These are phyloP conservation scores for Boletus pseudopeckii DNA, from an alignment of 768 basidiomycete species.

Conservation along the genomic window DNA sequence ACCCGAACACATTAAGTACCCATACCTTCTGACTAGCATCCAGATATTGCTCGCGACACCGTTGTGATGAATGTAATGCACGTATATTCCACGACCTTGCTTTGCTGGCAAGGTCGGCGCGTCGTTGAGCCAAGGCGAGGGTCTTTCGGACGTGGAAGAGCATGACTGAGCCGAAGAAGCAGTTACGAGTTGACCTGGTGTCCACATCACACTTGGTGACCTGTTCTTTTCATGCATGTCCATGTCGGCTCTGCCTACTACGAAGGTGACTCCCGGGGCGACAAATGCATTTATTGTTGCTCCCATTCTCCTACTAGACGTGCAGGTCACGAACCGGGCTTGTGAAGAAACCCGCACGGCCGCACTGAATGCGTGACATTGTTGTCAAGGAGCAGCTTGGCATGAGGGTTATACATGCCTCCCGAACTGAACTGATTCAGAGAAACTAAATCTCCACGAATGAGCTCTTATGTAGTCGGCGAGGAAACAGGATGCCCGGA, in stretches of 20 bases:
- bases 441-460: neutral
- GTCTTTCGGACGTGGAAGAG: constrained; percentile 7
- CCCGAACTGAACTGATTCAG: neutral
- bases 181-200: neutral
- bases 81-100: constrained; percentile 22
- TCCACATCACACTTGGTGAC: neutral
- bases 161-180: constrained; percentile 9
- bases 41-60: constrained; percentile 37
- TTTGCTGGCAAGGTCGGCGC: constrained; percentile 11
- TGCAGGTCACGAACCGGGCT: neutral
- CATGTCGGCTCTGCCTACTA: neutral
- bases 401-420: too few species aligned
- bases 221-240: too few species aligned
- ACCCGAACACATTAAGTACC: too few species aligned
- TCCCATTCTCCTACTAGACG: neutral
- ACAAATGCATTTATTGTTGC: neutral
- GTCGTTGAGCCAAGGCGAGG: constrained; percentile 3
- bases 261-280: too few species aligned
- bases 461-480: neutral
- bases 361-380: neutral
- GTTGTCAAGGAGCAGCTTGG: neutral
- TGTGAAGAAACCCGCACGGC: neutral
- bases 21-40: constrained; percentile 45
- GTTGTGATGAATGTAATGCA: constrained; percentile 41
- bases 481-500: neutral